Base-by-base conservation (phyloP, 306 rosid genomes). In the Styphnolobium japonicum region DNA sequence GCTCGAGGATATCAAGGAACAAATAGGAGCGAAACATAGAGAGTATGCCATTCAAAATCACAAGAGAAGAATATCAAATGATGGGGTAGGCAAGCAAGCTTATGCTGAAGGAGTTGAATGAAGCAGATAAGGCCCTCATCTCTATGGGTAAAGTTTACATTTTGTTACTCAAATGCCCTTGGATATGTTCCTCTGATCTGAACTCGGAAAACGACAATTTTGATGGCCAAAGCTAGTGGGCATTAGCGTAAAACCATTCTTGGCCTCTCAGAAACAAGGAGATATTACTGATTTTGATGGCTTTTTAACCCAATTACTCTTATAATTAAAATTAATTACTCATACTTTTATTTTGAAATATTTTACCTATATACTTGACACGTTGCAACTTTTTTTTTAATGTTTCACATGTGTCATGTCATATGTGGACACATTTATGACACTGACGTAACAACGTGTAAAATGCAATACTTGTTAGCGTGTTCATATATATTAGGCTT, bases 1-100 rank as follows among this genome's bases (percentile, higher is more conserved):
- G 86, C 82, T 84, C 14, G 97, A 84, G 82, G 89, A 73, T 72
- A 81, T 83, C 67, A 90, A 78, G 84, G 96, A 86, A 82, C 90
- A 88, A 61, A 88, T 42, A 23, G 94, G 89, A 48, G 92, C 33
- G 45, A 85, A 80, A 71, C 79, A 75, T 1, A 85, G 39, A 81
- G 92, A 81, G 53, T 79, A 74, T 33, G 98, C 92, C 99, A 96
- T 96, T 85, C 37, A 43, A 68, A 51, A 21, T 80, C 45, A 64
- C 71, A n/a, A 2, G 2, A 55, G 27, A 36, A 45, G n/a, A 62
- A 78, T 75, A 49, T 60, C 64, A 52, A 69, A 67, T n/a, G n/a
- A n/a, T 11, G 29, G 22, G 62, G 33, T 78, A 51, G 81, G 18
- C 22, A 39, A n/a, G n/a, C n/a, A n/a, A 66, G 78, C 76, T 75